Percentiles rank a stretch among this genome's conserved stretches.
Evolutionary conservation across 768 basidiomycete species (phyloP).

Genomic region (Lentinula lateritia): DNA sequence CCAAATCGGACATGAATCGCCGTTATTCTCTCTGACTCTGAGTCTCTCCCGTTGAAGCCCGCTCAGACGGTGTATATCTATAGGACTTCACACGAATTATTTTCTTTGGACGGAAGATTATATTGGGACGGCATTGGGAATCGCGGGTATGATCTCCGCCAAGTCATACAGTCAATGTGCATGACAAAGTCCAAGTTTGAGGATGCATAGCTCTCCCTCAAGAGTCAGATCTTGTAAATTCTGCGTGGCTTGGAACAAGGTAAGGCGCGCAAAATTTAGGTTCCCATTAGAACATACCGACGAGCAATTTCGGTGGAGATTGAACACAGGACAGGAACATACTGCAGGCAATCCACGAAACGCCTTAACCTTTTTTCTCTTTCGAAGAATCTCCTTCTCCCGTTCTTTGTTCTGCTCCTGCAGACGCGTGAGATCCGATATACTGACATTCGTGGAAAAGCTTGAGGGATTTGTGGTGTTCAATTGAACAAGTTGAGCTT

Average conservation of each 20-base stretch:
- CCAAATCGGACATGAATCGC: neutral
- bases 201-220: too few species aligned
- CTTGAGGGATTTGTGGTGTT: neutral
- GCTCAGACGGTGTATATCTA: too few species aligned
- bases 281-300: neutral
- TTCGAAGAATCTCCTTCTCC: constrained; percentile 35
- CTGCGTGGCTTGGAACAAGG: neutral
- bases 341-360: constrained; percentile 50
- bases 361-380: constrained; percentile 36
- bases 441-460: constrained; percentile 25
- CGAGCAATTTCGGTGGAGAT: neutral
- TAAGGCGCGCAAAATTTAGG: neutral
- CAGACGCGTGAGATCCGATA: constrained; percentile 31
- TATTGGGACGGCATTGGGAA: too few species aligned
- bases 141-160: too few species aligned
- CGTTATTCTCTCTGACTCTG: neutral
- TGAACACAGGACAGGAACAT: constrained; percentile 2
- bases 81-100: too few species aligned
- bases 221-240: neutral
- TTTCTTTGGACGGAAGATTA: too few species aligned
- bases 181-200: too few species aligned
- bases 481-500: constrained; percentile 30
- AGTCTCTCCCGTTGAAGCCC: too few species aligned
- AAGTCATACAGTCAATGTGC: too few species aligned
- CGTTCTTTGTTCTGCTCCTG: constrained; percentile 30